These are phyloP conservation scores for Erodium chrysanthum DNA, from an alignment of 441 rosid species.

Conservation along the genomic window DNA sequence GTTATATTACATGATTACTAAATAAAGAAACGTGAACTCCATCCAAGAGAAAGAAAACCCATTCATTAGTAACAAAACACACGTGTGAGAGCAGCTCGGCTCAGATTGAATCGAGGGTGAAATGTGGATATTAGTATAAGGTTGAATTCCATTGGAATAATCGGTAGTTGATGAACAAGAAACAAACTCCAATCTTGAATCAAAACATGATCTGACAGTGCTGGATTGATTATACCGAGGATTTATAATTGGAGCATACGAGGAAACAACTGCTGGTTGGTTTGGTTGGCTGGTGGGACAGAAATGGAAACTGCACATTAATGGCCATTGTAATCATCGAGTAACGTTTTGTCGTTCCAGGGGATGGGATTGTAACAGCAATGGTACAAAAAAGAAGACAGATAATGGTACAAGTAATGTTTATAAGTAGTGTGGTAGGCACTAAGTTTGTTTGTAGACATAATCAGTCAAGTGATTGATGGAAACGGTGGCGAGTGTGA, in stretches of 20 bases:
- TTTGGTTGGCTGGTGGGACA: background rate
- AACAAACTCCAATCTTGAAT: background rate
- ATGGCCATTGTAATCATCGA: slow-evolving; percentile 21
- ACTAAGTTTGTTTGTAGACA: background rate
- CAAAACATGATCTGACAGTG: background rate
- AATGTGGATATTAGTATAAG: background rate
- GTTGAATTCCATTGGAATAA: background rate
- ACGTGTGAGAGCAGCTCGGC: too few relatives aligned
- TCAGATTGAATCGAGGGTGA: too few relatives aligned
- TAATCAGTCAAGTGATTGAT: background rate
- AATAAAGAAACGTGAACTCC: too few relatives aligned
- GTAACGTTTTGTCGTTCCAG: slow-evolving; percentile 10
- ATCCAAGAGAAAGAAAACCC: too few relatives aligned
- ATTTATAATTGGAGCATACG: background rate
- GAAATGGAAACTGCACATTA: background rate
- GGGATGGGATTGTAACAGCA: slow-evolving; percentile 1
- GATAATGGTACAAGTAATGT: background rate
- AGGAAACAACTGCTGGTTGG: background rate
- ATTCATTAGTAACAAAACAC: too few relatives aligned
- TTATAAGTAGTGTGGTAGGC: background rate
- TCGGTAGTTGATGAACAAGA: background rate
- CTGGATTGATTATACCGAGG: background rate
- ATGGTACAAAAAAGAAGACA: slow-evolving; percentile 6
- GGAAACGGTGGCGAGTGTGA: slow-evolving; percentile 16
- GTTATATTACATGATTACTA: too few relatives aligned